These are phyloP conservation scores for Peterozyma toletana DNA, from an alignment of 805 yeast genomes.

Conservation along the genomic window DNA sequence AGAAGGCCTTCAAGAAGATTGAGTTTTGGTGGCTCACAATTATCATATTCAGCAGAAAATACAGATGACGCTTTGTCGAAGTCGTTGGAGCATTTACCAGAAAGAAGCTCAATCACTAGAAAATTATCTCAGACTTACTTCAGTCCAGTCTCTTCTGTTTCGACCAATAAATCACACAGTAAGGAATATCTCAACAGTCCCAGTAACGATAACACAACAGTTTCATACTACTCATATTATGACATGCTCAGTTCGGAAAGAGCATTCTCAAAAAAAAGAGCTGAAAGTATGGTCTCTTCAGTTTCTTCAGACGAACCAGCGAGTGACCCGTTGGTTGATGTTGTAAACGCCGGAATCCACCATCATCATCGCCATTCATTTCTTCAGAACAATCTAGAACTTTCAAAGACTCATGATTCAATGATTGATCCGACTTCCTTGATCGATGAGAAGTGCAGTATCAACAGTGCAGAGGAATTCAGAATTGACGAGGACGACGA, in stretches of 20 bases:
- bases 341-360: not conserved
- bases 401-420: not conserved
- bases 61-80: no score
- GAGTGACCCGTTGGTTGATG: not conserved
- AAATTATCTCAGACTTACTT: not conserved
- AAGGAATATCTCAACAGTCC: no score
- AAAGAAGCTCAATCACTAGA: not conserved
- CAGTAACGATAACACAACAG: not conserved
- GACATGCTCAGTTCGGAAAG: conserved; percentile 4
- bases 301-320: no score
- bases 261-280: not conserved
- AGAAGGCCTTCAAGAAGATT: not conserved
- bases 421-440: not conserved
- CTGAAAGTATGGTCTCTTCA: no score
- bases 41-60: not conserved
- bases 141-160: no score
- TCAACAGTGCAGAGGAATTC: not conserved
- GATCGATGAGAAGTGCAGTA: not conserved
- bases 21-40: not conserved
- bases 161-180: no score
- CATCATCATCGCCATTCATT: not conserved
- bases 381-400: not conserved
- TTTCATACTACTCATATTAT: conserved; percentile 7
- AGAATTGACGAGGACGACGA: not conserved
- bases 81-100: not conserved